A percentile compares a stretch with the other conserved stretches of the same genome.
These are phyloP conservation scores for Oemleria cerasiformis DNA, from an alignment of 306 rosid species.

Conservation along the genomic window DNA sequence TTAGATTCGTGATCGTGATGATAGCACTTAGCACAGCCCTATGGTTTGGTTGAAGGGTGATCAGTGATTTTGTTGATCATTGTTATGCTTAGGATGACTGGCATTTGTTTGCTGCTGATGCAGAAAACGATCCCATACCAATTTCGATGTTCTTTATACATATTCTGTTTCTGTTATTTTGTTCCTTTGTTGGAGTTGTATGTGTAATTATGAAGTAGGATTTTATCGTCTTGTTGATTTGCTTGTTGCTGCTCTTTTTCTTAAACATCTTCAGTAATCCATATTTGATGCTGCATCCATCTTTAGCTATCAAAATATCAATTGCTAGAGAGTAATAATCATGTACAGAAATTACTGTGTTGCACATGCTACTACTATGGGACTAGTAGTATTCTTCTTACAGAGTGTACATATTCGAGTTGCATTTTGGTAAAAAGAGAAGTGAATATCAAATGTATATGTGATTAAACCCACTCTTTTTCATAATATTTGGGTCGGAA, in stretches of 20 bases:
- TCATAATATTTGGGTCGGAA: too few species aligned
- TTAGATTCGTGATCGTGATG: slow-evolving; percentile 1
- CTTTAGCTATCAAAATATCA: too few species aligned
- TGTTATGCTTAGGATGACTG: background rate
- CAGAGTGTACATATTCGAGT: too few species aligned
- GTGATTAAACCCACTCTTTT: too few species aligned
- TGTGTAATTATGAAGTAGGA: background rate
- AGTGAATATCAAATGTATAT: too few species aligned
- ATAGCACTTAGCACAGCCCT: background rate
- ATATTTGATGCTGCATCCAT: too few species aligned
- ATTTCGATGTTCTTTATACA: background rate
- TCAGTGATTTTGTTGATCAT: background rate
- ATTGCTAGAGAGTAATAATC: too few species aligned
- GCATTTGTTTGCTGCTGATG: background rate
- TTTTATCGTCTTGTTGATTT: background rate
- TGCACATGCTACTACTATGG: too few species aligned
- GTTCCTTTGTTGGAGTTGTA: background rate
- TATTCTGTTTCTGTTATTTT: background rate
- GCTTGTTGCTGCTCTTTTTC: background rate
- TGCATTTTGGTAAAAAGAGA: too few species aligned
- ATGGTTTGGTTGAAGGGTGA: background rate
- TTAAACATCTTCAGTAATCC: too few species aligned
- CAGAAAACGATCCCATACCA: background rate
- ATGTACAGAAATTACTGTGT: too few species aligned
- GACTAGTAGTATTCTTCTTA: too few species aligned